Percentiles rank a stretch among this genome's conserved stretches.
phyloP scores from a whole-genome alignment of 352 stramenopile genomes.

The Globisporangium okanoganense region DNA sequence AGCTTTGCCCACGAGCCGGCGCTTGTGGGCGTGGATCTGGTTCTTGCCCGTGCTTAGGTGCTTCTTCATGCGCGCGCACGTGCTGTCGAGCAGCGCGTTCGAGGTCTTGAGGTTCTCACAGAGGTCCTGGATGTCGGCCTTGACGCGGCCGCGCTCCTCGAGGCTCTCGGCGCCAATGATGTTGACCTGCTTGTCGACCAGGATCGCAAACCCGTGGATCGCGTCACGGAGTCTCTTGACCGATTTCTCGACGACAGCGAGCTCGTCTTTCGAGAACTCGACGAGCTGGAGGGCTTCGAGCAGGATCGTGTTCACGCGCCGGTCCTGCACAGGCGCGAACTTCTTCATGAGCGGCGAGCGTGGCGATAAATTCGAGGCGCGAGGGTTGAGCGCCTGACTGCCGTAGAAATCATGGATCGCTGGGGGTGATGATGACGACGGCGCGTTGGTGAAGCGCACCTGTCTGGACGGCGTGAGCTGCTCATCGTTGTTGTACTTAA shows the following conservation, averaged over 20 bases:
- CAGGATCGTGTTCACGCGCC: slow-evolving; percentile 50
- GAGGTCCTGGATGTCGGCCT: slow-evolving; percentile 60
- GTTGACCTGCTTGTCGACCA: slow-evolving; percentile 77
- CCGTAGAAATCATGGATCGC: slow-evolving; percentile 4
- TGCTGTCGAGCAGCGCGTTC: slow-evolving; percentile 48
- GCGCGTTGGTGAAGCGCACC: slow-evolving; percentile 8
- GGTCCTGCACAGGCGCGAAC: slow-evolving; percentile 50
- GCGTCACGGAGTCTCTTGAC: slow-evolving; percentile 54
- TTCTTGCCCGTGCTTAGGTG: slow-evolving; percentile 36
- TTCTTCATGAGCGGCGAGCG: slow-evolving; percentile 55
- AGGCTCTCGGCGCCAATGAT: slow-evolving; percentile 43
- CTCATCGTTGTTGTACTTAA: background rate
- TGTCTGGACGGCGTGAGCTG: background rate
- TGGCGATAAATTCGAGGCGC: slow-evolving; percentile 8
- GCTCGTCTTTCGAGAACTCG: slow-evolving; percentile 58
- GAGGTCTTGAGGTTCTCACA: slow-evolving; percentile 52
- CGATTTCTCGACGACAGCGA: slow-evolving; percentile 47
- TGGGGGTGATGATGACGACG: background rate
- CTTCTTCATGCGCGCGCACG: slow-evolving; percentile 60
- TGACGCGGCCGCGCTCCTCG: slow-evolving; percentile 42
- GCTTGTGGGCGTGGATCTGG: slow-evolving; percentile 54
- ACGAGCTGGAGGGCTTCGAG: slow-evolving; percentile 62
- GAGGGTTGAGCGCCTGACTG: slow-evolving; percentile 2
- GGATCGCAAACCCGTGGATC: slow-evolving; percentile 58
- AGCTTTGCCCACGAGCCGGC: slow-evolving; percentile 25